Base-by-base conservation (phyloP, 306 rosid genomes). In the Purshia tridentata region DNA sequence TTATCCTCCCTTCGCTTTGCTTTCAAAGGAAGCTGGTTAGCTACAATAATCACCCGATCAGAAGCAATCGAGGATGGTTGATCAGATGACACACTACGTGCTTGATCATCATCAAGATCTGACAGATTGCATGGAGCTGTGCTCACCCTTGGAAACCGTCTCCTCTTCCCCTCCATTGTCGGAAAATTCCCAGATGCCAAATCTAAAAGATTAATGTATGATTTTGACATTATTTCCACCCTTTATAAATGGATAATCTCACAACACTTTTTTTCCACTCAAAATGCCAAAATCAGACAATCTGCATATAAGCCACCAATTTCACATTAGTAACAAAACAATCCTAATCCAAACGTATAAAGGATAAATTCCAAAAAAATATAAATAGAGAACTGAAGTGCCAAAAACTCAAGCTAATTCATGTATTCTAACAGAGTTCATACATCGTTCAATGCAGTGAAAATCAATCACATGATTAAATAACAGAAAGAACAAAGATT, bases 161-260 rank as follows among this genome's bases (percentile, higher is more conserved):
- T 85, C 72, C 85, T 67, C 41, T 77, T 86, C 79, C 77, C 78
- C 10, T 84, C 85, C 87, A 88, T 81, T 52, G 83, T 78, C 18
- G 89, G 88, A 74, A 88, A 91, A 81, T 91, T 88, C 81, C 97
- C 94, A 0, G 92, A 84, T 75, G 91, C 93, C 92, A 91, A 88
- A 82, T 91, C 94, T 76, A 85, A 79, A 70, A 91, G 94, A 83
- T 91, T 88, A 6, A 93, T 72, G 67, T 88, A 91, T 29, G 97
- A 91, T 55, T 85, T 83, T n/a, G 97, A 88, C 92, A 88, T 91
- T 82, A 76, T 84, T 83, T 78, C 22, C 46, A 54, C 74, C 77
- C 63, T 74, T 82, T 70, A 65, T 68, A 77, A 29, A 13, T 49
- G 55, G 45, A 68, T 76, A 82, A 64, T 55, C 75, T 58, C 83